Evolutionary conservation across 495 filamentous ascomycete species (phyloP).

Genomic region (Podospora pseudoanserina): DNA sequence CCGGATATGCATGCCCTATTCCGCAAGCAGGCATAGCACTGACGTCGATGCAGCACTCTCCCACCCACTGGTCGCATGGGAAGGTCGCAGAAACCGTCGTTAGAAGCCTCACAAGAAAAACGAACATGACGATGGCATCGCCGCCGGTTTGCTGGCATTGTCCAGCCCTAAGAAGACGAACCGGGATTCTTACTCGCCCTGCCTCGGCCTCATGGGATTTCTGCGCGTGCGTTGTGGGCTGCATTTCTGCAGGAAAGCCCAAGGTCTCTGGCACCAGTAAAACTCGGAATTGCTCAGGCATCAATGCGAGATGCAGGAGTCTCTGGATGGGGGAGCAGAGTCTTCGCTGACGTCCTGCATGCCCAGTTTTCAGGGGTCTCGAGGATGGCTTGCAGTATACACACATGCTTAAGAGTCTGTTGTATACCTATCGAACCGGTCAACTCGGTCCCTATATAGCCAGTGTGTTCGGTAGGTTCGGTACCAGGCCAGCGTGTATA

Average conservation of each 20-base stretch:
- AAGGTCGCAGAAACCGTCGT: neutral
- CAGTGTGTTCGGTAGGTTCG: neutral
- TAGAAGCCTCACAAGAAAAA: neutral
- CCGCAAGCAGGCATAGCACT: neutral
- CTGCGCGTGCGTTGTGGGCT: neutral
- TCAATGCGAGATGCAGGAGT: constrained; percentile 27
- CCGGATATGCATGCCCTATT: constrained; percentile 7
- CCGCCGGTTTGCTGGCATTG: neutral
- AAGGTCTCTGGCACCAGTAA: constrained; percentile 17
- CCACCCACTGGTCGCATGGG: neutral
- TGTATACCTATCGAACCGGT: neutral
- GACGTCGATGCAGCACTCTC: neutral
- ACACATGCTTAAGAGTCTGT: neutral
- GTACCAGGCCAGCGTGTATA: neutral
- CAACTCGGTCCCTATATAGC: neutral
- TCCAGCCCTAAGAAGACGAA: neutral
- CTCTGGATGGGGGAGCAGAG: neutral
- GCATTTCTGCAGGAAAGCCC: constrained; percentile 32
- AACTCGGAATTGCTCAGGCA: constrained; percentile 25
- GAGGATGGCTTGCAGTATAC: constrained; percentile 9
- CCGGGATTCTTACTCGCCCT: neutral
- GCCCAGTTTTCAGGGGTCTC: neutral
- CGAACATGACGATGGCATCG: neutral
- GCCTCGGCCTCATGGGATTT: constrained; percentile 5
- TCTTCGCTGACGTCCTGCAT: neutral